Conservation (phyloP, 2,329 filamentous ascomycete species). For the Chaetomiaceae sp. region DNA sequence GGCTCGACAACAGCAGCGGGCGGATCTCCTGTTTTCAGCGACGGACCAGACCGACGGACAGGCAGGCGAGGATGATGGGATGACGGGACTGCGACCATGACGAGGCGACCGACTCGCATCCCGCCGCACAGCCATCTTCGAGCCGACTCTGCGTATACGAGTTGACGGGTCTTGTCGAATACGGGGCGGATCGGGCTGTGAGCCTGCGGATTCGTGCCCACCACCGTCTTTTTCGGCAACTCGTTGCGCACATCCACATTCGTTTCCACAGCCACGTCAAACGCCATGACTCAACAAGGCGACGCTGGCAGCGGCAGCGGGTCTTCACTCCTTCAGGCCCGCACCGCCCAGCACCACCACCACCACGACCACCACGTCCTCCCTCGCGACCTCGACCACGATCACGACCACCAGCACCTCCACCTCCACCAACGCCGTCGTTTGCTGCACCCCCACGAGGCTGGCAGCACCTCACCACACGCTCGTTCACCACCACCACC, state of each 20-base stretch:
- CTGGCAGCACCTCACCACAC: conserved; percentile 18
- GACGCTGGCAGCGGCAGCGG: conserved; percentile 32
- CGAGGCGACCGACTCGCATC: conserved; percentile 23
- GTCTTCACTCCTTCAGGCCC: conserved; percentile 46
- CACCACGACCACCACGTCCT: conserved; percentile 19
- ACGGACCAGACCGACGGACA: conserved; percentile 2
- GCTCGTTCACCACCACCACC: conserved; percentile 26
- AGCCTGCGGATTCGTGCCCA: conserved; percentile 4
- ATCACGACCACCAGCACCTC: conserved; percentile 20
- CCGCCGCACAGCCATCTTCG: conserved; percentile 11
- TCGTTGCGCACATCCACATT: conserved; percentile 16
- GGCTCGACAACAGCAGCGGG: neutral
- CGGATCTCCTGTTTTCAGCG: conserved; percentile 2
- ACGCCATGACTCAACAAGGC: conserved; percentile 39
- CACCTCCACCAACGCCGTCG: conserved; percentile 24
- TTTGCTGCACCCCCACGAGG: conserved; percentile 13
- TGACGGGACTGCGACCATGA: conserved; percentile 21
- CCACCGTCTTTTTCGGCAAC: conserved; percentile 8
- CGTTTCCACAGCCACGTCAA: conserved; percentile 25
- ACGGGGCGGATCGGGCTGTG: conserved; percentile 16
- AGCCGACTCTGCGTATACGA: conserved; percentile 17
- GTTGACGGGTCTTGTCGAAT: conserved; percentile 16
- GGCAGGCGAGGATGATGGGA: conserved; percentile 16
- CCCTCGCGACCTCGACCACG: conserved; percentile 23
- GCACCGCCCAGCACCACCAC: conserved; percentile 26